Conservation (phyloP, 2,329 filamentous ascomycete genomes). For the Nemania abortiva region DNA sequence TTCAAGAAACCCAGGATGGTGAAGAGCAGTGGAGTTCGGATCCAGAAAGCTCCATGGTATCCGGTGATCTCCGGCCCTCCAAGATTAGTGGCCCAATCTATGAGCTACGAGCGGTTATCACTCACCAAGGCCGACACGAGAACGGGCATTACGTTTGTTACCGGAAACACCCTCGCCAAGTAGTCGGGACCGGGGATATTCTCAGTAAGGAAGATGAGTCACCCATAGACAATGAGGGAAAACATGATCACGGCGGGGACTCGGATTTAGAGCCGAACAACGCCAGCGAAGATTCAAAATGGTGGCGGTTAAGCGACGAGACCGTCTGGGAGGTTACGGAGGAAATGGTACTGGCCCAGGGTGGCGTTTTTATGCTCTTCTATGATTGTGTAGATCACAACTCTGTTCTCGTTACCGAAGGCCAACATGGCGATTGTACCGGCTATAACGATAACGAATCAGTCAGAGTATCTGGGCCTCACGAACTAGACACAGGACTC, state of each 20-base stretch:
- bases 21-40: slow-evolving; percentile 78
- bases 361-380: slow-evolving; percentile 96
- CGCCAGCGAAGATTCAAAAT: slow-evolving; percentile 62
- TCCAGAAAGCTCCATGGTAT: slow-evolving; percentile 79
- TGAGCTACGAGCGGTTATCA: slow-evolving; percentile 84
- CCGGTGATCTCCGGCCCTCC: slow-evolving; percentile 63
- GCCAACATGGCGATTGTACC: not conserved
- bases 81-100: slow-evolving; percentile 73
- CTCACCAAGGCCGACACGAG: slow-evolving; percentile 90
- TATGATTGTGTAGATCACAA: slow-evolving; percentile 80
- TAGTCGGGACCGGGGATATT: slow-evolving; percentile 25
- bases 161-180: slow-evolving; percentile 70
- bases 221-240: slow-evolving; percentile 34
- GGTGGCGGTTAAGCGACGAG: slow-evolving; percentile 95
- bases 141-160: slow-evolving; percentile 98
- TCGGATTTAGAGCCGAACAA: slow-evolving; percentile 38
- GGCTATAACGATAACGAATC: not conserved
- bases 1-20: slow-evolving; percentile 45
- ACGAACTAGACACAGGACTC: not conserved
- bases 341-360: slow-evolving; percentile 77
- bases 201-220: slow-evolving; percentile 17
- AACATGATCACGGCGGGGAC: slow-evolving; percentile 37
- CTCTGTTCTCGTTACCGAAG: slow-evolving; percentile 55
- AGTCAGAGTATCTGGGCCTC: not conserved
- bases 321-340: slow-evolving; percentile 81